These are phyloP conservation scores for Chaetoceros muelleri DNA, from an alignment of 108 stramenopile species.

Conservation along the genomic window DNA sequence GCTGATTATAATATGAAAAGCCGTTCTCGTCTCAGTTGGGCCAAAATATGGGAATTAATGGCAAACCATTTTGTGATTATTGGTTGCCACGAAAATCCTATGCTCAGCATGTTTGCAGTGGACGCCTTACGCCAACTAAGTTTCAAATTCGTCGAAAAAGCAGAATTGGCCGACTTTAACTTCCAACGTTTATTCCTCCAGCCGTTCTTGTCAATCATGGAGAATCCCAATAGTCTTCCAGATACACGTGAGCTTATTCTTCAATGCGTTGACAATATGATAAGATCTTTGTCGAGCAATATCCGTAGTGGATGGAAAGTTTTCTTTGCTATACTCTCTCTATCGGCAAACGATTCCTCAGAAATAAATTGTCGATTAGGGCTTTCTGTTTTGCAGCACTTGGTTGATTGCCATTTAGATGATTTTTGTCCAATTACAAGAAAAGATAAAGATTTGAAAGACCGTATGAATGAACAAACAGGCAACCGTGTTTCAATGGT, in stretches of 20 bases:
- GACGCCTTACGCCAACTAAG: conserved; percentile 97
- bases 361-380: conserved; percentile 48
- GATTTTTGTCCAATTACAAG: conserved; percentile 37
- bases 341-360: conserved; percentile 49
- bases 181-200: conserved; percentile 93
- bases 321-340: conserved; percentile 65
- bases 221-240: conserved; percentile 47
- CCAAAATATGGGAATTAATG: conserved; percentile 91
- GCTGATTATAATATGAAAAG: conserved; percentile 97
- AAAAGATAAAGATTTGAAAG: conserved; percentile 16
- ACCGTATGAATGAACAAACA: conserved; percentile 7
- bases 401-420: conserved; percentile 73
- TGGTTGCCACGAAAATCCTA: conserved; percentile 84
- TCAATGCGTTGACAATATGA: conserved; percentile 77
- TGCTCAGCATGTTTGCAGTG: conserved; percentile 94
- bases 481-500: conserved; percentile 16
- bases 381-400: conserved; percentile 64
- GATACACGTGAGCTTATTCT: conserved; percentile 76
- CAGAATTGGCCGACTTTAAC: conserved; percentile 92
- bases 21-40: conserved; percentile 91
- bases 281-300: conserved; percentile 63
- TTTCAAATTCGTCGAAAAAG: conserved; percentile 96
- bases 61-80: conserved; percentile 85
- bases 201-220: conserved; percentile 84
- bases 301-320: conserved; percentile 87